These are phyloP conservation scores for Magnolia officinalis DNA, from an alignment of 164 flowering plant genomes.

Conservation along the genomic window DNA sequence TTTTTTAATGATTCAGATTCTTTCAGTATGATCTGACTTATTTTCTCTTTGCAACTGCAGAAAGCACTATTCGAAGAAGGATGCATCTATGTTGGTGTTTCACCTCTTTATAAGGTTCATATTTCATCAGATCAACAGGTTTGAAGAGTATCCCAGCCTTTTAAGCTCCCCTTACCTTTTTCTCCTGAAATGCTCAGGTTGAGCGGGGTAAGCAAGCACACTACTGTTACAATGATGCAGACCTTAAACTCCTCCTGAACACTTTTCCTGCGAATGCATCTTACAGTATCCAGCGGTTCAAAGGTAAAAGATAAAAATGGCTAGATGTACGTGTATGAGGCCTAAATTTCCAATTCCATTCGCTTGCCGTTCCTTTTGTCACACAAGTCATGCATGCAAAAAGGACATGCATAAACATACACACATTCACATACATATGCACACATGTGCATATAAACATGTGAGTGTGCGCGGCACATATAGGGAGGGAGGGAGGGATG, in stretches of 20 bases:
- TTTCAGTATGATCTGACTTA: background rate
- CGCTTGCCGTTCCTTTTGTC: background rate
- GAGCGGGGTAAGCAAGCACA: conserved; percentile 84
- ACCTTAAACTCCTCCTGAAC: conserved; percentile 55
- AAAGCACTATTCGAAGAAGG: conserved; percentile 93
- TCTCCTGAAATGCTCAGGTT: conserved; percentile 44
- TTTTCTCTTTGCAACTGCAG: conserved; percentile 36
- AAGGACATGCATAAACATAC: background rate
- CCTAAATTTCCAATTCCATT: background rate
- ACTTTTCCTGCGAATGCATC: conserved; percentile 82
- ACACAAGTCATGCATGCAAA: background rate
- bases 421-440: background rate
- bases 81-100: conserved; percentile 94
- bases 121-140: background rate
- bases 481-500: too few species aligned
- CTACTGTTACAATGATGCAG: conserved; percentile 79
- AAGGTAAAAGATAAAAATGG: conserved; percentile 45
- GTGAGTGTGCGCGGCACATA: background rate
- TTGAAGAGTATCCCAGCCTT: background rate
- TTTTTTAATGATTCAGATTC: background rate
- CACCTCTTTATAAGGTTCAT: conserved; percentile 87
- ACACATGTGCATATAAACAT: background rate
- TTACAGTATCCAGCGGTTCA: conserved; percentile 87
- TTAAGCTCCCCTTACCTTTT: background rate
- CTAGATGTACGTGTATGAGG: background rate